phyloP scores from a whole-genome alignment of 176 grass and related monocot genomes.

The Ananas comosus region DNA sequence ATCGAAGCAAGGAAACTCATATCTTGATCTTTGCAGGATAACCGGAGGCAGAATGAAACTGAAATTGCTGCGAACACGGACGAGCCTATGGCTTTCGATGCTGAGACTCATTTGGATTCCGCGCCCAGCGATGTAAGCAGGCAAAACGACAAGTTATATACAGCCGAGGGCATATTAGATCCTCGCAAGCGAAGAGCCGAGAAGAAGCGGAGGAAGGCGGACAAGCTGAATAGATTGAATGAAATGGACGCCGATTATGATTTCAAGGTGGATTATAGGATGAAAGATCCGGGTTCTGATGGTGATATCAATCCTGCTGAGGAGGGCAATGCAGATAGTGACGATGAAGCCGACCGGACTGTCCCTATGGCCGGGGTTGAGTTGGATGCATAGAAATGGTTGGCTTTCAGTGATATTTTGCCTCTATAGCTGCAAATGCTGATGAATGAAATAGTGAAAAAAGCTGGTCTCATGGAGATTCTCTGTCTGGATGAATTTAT shows the following conservation, averaged over 20 bases:
- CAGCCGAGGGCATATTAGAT: slow-evolving; percentile 63
- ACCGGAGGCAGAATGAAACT: not conserved
- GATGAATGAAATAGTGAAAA: not conserved
- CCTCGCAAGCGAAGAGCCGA: slow-evolving; percentile 59
- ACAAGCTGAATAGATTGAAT: slow-evolving; percentile 27
- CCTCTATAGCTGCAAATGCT: not conserved
- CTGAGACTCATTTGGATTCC: slow-evolving; percentile 25
- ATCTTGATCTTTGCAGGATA: slow-evolving; percentile 29
- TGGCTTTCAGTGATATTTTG: not conserved
- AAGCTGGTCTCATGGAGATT: no score
- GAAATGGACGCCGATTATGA: slow-evolving; percentile 34
- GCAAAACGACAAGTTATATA: slow-evolving; percentile 66
- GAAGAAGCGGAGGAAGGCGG: slow-evolving; percentile 33
- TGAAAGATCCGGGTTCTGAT: slow-evolving; percentile 11
- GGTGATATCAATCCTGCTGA: not conserved
- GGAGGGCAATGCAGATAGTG: slow-evolving; percentile 2
- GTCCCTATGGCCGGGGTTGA: slow-evolving; percentile 39
- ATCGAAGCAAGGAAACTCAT: not conserved
- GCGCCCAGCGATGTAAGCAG: slow-evolving; percentile 21
- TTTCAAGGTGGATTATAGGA: slow-evolving; percentile 44
- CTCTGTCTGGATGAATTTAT: no score
- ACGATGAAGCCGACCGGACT: slow-evolving; percentile 12
- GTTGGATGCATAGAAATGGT: slow-evolving; percentile 24
- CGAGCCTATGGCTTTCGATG: slow-evolving; percentile 35
- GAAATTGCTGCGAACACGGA: slow-evolving; percentile 20